phyloP scores from a whole-genome alignment of 225 moss, liverwort and hornwort species.

The Rhytidiadelphus loreus region DNA sequence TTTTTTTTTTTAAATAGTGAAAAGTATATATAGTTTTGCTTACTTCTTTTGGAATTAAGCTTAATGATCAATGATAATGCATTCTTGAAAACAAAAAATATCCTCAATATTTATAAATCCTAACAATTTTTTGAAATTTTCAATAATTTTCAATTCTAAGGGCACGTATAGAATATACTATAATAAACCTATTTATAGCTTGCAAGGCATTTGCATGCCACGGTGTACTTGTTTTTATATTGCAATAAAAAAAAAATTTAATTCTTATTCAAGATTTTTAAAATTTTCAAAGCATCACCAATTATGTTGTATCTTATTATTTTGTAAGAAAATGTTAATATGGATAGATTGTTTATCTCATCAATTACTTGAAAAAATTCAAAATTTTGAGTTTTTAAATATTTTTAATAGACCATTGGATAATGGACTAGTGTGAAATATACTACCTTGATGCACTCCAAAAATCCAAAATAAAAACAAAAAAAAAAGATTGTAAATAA shows the following conservation, averaged over 20 bases:
- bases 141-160: neutral
- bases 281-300: neutral
- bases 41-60: neutral
- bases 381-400: rapidly evolving
- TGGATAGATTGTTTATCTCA: too few relatives aligned
- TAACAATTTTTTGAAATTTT: neutral
- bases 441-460: neutral
- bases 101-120: neutral
- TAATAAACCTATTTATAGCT: neutral
- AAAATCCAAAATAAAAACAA: neutral
- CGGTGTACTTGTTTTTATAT: rapidly evolving
- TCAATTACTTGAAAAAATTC: too few relatives aligned
- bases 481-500: rapidly evolving
- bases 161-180: rapidly evolving
- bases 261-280: rapidly evolving
- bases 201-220: neutral
- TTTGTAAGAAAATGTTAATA: neutral
- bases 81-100: neutral
- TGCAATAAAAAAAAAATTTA: rapidly evolving
- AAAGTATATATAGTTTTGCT: neutral
- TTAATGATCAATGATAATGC: neutral
- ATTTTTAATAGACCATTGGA: neutral
- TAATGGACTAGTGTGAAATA: neutral
- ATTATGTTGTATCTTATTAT: too few relatives aligned
- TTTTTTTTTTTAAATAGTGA: too few relatives aligned